These are phyloP conservation scores for Ophiostoma quercus DNA, from an alignment of 2,329 filamentous ascomycete genomes.

Conservation along the genomic window DNA sequence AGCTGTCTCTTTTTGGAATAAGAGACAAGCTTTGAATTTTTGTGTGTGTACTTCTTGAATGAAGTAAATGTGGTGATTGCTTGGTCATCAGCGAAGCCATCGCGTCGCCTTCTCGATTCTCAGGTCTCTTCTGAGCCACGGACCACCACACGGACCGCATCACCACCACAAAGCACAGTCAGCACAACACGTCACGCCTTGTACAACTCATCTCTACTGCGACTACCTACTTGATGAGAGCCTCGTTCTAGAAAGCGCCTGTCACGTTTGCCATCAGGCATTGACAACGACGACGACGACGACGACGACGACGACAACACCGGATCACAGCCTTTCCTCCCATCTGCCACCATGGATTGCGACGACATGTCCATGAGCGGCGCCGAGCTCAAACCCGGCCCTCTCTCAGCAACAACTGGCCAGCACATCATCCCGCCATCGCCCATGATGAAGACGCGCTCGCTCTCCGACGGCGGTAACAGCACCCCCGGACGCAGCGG, in stretches of 20 bases:
- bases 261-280: not conserved
- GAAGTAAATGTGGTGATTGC: conserved; percentile 8
- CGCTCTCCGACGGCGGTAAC: conserved; percentile 58
- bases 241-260: not conserved
- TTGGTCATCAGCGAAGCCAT: not conserved
- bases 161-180: not conserved
- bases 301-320: not conserved
- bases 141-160: not conserved
- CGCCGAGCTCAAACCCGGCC: not conserved
- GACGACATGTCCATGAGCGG: conserved; percentile 28
- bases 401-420: not conserved
- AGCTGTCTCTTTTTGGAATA: not conserved
- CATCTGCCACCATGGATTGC: conserved; percentile 26
- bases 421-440: conserved; percentile 32
- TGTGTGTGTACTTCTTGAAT: not conserved
- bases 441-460: conserved; percentile 52
- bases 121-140: not conserved
- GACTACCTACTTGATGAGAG: not conserved
- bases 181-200: not conserved
- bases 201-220: not conserved
- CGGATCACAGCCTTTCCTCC: not conserved
- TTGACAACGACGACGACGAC: not conserved
- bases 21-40: not conserved
- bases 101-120: not conserved
- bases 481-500: conserved; percentile 38